phyloP scores from a whole-genome alignment of 495 filamentous ascomycete genomes.

The Aspergillus ostianus region DNA sequence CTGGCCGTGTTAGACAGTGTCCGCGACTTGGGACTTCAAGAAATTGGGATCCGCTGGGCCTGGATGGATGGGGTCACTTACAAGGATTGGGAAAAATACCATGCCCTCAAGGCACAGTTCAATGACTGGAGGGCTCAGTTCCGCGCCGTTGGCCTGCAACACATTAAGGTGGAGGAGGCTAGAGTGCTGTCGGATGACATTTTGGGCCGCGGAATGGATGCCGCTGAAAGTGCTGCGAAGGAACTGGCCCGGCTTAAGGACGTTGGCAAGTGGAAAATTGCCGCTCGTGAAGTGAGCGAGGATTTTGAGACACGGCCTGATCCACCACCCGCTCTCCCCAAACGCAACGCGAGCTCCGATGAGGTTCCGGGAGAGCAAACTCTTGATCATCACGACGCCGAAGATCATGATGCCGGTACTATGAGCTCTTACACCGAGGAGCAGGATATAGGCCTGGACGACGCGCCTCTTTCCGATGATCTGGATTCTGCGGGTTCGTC shows the following conservation, averaged over 20 bases:
- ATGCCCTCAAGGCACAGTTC: slow-evolving; percentile 77
- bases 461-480: slow-evolving; percentile 5
- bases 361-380: slow-evolving; percentile 33
- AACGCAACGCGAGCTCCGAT: slow-evolving; percentile 41
- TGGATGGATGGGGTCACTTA: slow-evolving; percentile 95
- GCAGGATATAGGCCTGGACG: background rate
- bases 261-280: slow-evolving; percentile 81
- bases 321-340: slow-evolving; percentile 43
- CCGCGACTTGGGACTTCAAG: slow-evolving; percentile 84
- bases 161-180: slow-evolving; percentile 69
- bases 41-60: slow-evolving; percentile 96
- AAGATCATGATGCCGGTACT: background rate
- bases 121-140: slow-evolving; percentile 85
- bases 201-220: slow-evolving; percentile 72
- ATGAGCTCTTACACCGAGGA: slow-evolving; percentile 7
- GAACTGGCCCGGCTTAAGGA: slow-evolving; percentile 83
- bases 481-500: background rate
- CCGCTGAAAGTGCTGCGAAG: slow-evolving; percentile 76
- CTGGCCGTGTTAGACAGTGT: slow-evolving; percentile 80
- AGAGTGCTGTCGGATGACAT: slow-evolving; percentile 65
- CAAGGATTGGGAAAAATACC: slow-evolving; percentile 93
- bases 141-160: slow-evolving; percentile 64
- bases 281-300: slow-evolving; percentile 68
- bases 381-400: background rate
- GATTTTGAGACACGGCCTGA: slow-evolving; percentile 65